A percentile compares a stretch with the other conserved stretches of the same genome.
These are phyloP conservation scores for Odontarrhena argentea DNA, from an alignment of 345 rosid genomes.

Conservation along the genomic window DNA sequence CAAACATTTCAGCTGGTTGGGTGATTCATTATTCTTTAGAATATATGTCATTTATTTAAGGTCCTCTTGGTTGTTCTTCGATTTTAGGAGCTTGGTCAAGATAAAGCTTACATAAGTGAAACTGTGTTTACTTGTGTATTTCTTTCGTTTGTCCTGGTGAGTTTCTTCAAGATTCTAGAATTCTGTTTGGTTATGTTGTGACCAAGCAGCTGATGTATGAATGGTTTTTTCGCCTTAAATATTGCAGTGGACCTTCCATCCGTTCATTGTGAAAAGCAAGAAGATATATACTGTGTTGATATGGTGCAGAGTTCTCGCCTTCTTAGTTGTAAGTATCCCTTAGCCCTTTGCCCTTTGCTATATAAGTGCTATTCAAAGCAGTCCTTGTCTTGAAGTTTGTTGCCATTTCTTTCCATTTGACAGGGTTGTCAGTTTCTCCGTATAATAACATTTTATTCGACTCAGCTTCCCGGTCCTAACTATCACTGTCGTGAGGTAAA, in stretches of 20 bases:
- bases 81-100: constrained; percentile 86
- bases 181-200: constrained; percentile 11
- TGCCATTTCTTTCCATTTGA: constrained; percentile 19
- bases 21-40: constrained; percentile 5
- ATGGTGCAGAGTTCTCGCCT: constrained; percentile 98
- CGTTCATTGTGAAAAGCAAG: constrained; percentile 87
- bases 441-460: constrained; percentile 82
- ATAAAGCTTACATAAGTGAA: constrained; percentile 89
- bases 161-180: constrained; percentile 22
- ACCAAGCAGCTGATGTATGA: neutral
- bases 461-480: constrained; percentile 98
- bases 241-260: constrained; percentile 97
- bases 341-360: neutral
- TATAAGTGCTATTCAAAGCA: neutral
- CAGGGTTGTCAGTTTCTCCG: constrained; percentile 92
- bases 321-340: constrained; percentile 73
- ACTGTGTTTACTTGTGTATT: constrained; percentile 67
- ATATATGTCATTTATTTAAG: constrained; percentile 8
- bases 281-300: constrained; percentile 88
- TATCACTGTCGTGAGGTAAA: constrained; percentile 96
- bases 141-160: constrained; percentile 74
- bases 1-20: neutral
- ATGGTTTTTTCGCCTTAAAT: constrained; percentile 3
- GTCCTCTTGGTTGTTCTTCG: constrained; percentile 13
- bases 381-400: neutral